Percentiles rank a stretch among this genome's conserved stretches.
Evolutionary conservation across 1,139 yeast genomes (phyloP).

Genomic region (Candida sanyaensis): DNA sequence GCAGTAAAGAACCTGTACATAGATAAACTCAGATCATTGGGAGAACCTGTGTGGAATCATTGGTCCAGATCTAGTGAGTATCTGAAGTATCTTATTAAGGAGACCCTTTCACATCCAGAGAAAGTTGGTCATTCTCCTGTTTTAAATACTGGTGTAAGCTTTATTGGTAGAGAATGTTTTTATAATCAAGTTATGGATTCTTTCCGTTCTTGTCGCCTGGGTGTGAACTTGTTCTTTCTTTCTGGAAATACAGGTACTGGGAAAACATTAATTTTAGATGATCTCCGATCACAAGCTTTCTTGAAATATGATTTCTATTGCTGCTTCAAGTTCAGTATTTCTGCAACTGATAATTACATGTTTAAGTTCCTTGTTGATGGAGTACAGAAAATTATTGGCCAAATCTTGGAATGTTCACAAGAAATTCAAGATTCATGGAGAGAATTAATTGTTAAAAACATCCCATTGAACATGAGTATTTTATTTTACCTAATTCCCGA

Average conservation of each 20-base stretch:
- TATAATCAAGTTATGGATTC: conserved; percentile 24
- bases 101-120: conserved; percentile 8
- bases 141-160: conserved; percentile 28
- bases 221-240: conserved; percentile 35
- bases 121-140: conserved; percentile 19
- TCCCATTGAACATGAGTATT: conserved; percentile 46
- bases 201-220: conserved; percentile 22
- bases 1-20: conserved; percentile 22
- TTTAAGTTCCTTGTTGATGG: conserved; percentile 35
- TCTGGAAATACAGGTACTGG: conserved; percentile 53
- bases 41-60: conserved; percentile 13
- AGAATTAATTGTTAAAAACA: conserved; percentile 37
- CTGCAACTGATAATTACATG: conserved; percentile 29
- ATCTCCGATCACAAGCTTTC: conserved; percentile 38
- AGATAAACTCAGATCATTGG: conserved; percentile 13
- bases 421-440: conserved; percentile 45
- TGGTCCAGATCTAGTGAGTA: conserved; percentile 10
- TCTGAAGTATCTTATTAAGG: conserved; percentile 10
- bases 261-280: conserved; percentile 46
- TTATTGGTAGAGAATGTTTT: conserved; percentile 40
- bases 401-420: conserved; percentile 42
- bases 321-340: conserved; percentile 41
- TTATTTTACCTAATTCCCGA: conserved; percentile 50
- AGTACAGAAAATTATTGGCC: conserved; percentile 41
- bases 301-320: conserved; percentile 41